Evolutionary conservation across 768 basidiomycete species (phyloP).

Genomic region (Cubamyces sp.): DNA sequence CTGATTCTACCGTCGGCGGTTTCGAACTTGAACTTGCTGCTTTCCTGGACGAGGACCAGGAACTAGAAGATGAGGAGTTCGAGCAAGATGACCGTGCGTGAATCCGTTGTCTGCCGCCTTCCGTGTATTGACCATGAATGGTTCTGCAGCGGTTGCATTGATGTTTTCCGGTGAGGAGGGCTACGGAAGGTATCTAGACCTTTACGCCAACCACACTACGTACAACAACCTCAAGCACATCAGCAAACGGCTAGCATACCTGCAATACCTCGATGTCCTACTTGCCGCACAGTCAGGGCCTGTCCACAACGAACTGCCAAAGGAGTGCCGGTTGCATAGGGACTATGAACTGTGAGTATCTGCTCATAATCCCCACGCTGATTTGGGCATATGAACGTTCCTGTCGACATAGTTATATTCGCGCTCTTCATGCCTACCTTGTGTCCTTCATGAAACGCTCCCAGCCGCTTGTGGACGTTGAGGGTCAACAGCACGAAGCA

Average conservation of each 20-base stretch:
- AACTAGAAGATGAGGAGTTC: constrained; percentile 73
- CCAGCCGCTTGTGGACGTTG: constrained; percentile 79
- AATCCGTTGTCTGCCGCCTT: not conserved
- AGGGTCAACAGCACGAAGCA: constrained; percentile 64
- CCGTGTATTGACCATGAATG: not conserved
- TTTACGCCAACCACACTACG: constrained; percentile 85
- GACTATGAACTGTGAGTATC: constrained; percentile 81
- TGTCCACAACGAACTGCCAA: constrained; percentile 71
- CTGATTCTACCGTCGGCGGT: constrained; percentile 79
- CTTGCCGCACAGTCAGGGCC: constrained; percentile 60
- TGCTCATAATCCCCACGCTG: not conserved
- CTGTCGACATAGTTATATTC: constrained; percentile 70
- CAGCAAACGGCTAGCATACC: constrained; percentile 82
- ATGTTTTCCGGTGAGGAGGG: constrained; percentile 96
- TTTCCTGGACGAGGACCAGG: constrained; percentile 73
- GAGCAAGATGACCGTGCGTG: constrained; percentile 87
- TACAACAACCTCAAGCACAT: constrained; percentile 91
- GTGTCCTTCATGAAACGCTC: constrained; percentile 85
- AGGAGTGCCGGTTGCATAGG: constrained; percentile 66
- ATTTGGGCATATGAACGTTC: not conserved
- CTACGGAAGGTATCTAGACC: constrained; percentile 93
- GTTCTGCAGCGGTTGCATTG: constrained; percentile 65
- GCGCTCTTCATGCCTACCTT: constrained; percentile 79
- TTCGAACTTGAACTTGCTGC: constrained; percentile 85
- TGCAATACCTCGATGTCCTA: constrained; percentile 92